Evolutionary conservation across 257 asterid species (phyloP), one percentile per base, ranked within the genome.

Genomic region (Salvia miltiorrhiza): DNA sequence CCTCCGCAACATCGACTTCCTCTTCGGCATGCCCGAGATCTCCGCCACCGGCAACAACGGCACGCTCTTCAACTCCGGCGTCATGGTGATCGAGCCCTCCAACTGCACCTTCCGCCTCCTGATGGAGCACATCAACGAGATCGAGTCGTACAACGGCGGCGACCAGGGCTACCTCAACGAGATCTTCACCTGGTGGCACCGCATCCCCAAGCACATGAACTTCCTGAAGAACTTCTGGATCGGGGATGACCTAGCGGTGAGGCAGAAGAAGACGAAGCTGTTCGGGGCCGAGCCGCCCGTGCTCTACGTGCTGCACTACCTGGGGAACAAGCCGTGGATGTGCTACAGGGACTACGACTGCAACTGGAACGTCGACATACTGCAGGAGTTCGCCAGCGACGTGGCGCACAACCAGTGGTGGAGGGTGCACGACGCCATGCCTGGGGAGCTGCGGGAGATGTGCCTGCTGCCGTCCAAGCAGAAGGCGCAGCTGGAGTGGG

Each of bases 51-150:
- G 92, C 14, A 92, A 92, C 52, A 77, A 75, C 43, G 93, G 3
- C 73, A 86, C 7, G 3, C 81, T 84, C 40, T 92, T 92, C 76
- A 92, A 92, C 78, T 92, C 97, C 0, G 97, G 97, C 0, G 96
- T 92, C 0, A 92, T 92, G 97, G 90, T 92, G 44, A 79, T 92
- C 4, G 96, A 92, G 84, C 97, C 97, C 5, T 92, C 97, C 4
- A 87, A 87, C 49, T 82, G 93, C 82, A 92, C 97, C 2, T 92
- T 92, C 78, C 54, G 75, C 56, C 86, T 89, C 8, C 13, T 92
- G 40, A 89, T 87, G 92, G 88, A 86, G 3, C 90, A 84, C 54
- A 76, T 89, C 14, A 64, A 87, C 33, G 92, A 82, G 49, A 85
- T 87, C 3, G 83, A 76, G 9, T 92, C 98, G 6, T 89, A 89